Evolutionary conservation across 2,329 filamentous ascomycete genomes (phyloP).

Genomic region (Furcasterigmium sp.): DNA sequence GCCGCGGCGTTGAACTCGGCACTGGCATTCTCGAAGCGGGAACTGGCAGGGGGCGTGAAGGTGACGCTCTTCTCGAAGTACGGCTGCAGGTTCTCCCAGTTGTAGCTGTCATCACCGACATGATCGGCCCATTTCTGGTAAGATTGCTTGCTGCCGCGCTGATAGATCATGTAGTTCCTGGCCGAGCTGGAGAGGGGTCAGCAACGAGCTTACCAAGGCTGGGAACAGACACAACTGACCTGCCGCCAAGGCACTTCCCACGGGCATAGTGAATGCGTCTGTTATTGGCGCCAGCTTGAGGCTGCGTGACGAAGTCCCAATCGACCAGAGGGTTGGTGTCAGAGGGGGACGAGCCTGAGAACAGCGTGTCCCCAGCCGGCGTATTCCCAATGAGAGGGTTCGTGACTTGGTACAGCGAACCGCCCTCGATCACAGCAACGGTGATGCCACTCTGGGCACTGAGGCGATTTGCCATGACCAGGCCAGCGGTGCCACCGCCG

Average conservation of each 20-base stretch:
- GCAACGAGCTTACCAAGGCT: background rate
- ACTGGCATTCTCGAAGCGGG: slow-evolving; percentile 14
- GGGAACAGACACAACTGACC: background rate
- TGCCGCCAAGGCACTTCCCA: slow-evolving; percentile 27
- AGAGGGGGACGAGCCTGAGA: slow-evolving; percentile 9
- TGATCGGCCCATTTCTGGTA: slow-evolving; percentile 23
- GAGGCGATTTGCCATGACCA: background rate
- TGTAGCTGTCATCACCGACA: slow-evolving; percentile 22
- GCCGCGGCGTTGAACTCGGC: slow-evolving; percentile 18
- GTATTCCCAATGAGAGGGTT: slow-evolving; percentile 11
- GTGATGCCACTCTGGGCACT: slow-evolving; percentile 18
- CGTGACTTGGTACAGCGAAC: slow-evolving; percentile 23
- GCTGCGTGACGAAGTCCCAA: slow-evolving; percentile 20
- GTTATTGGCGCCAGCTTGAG: slow-evolving; percentile 16
- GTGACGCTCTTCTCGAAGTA: slow-evolving; percentile 23
- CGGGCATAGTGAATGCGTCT: slow-evolving; percentile 27
- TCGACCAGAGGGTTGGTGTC: slow-evolving; percentile 20
- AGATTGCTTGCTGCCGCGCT: slow-evolving; percentile 16
- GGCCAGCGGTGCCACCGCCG: background rate
- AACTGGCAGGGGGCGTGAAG: slow-evolving; percentile 22
- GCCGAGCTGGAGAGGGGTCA: slow-evolving; percentile 12
- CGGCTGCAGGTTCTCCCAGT: slow-evolving; percentile 21
- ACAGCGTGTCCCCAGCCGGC: slow-evolving; percentile 13
- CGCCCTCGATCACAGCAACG: slow-evolving; percentile 33
- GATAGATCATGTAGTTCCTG: slow-evolving; percentile 21